phyloP scores from a whole-genome alignment of 2,329 filamentous ascomycete species.

The Colletotrichum noveboracense region DNA sequence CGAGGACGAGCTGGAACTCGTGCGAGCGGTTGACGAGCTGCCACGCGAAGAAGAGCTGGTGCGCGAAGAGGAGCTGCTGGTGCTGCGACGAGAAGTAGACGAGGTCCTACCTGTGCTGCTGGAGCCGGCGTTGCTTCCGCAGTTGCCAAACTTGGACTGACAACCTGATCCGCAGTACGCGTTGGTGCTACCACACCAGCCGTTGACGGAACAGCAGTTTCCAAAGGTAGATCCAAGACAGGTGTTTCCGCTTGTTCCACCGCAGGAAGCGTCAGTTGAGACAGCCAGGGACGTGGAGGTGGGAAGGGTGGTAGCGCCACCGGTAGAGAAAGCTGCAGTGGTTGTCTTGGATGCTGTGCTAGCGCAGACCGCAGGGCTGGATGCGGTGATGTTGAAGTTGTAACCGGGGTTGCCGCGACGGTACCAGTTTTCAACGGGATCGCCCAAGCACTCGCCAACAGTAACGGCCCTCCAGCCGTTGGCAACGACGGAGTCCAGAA shows the following conservation, averaged over 20 bases:
- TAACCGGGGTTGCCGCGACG: conserved; percentile 30
- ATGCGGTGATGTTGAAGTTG: conserved; percentile 22
- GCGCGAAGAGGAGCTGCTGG: not conserved
- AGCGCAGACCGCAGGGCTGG: not conserved
- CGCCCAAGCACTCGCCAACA: conserved; percentile 51
- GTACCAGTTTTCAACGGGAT: conserved; percentile 52
- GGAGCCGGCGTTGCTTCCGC: not conserved
- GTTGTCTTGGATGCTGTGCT: not conserved
- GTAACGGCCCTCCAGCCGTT: conserved; percentile 41
- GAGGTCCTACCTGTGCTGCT: not conserved
- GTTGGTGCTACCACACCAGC: conserved; percentile 37
- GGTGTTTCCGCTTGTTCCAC: conserved; percentile 29
- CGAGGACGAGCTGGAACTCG: not conserved
- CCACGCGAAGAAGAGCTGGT: not conserved
- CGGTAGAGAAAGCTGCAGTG: conserved; percentile 14
- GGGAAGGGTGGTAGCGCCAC: conserved; percentile 15
- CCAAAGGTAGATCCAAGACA: conserved; percentile 40
- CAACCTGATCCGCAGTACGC: conserved; percentile 24
- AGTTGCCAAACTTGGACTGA: conserved; percentile 22
- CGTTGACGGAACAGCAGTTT: conserved; percentile 44
- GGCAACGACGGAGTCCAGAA: conserved; percentile 16
- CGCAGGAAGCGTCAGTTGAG: conserved; percentile 39
- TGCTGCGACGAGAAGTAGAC: not conserved
- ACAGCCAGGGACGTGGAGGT: conserved; percentile 25
- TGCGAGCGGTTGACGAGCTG: not conserved